A percentile compares a stretch with the other conserved stretches of the same genome.
These are phyloP conservation scores for Tuber umbilicatum DNA, from an alignment of 495 filamentous ascomycete genomes.

Conservation along the genomic window DNA sequence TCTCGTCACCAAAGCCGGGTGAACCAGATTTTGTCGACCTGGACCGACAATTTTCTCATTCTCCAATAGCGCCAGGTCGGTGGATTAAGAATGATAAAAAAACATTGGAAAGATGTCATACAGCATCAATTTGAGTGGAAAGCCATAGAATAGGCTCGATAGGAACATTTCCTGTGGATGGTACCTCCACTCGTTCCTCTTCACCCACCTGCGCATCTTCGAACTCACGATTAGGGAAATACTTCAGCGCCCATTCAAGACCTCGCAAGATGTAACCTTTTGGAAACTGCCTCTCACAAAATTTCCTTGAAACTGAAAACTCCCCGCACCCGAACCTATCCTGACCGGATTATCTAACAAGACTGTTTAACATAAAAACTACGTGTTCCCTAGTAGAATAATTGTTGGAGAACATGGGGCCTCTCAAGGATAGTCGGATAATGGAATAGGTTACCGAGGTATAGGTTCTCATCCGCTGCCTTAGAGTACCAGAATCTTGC, in stretches of 20 bases:
- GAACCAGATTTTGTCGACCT: constrained; percentile 17
- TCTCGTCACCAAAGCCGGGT: constrained; percentile 21
- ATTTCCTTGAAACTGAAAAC: constrained; percentile 53
- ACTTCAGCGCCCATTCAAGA: constrained; percentile 60
- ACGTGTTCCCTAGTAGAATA: constrained; percentile 60
- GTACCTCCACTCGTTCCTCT: constrained; percentile 66
- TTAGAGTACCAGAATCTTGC: too few relatives aligned
- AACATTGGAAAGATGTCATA: constrained; percentile 9
- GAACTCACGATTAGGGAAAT: constrained; percentile 69
- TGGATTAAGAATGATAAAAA: background rate
- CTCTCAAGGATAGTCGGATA: too few relatives aligned
- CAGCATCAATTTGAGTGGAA: constrained; percentile 52
- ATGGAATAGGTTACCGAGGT: too few relatives aligned
- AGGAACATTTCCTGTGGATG: constrained; percentile 58
- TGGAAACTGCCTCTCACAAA: constrained; percentile 55
- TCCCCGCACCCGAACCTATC: constrained; percentile 48
- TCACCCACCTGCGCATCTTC: constrained; percentile 62
- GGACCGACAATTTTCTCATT: constrained; percentile 23
- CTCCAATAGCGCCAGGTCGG: constrained; percentile 14
- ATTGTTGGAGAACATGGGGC: too few relatives aligned
- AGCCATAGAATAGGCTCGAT: constrained; percentile 72
- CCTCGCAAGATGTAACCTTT: constrained; percentile 81
- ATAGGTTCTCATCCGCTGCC: too few relatives aligned
- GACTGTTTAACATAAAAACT: constrained; percentile 59
- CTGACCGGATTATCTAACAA: constrained; percentile 46